These are phyloP conservation scores for Chlorella sp. DNA, from an alignment of 139 green algal species.

Conservation along the genomic window DNA sequence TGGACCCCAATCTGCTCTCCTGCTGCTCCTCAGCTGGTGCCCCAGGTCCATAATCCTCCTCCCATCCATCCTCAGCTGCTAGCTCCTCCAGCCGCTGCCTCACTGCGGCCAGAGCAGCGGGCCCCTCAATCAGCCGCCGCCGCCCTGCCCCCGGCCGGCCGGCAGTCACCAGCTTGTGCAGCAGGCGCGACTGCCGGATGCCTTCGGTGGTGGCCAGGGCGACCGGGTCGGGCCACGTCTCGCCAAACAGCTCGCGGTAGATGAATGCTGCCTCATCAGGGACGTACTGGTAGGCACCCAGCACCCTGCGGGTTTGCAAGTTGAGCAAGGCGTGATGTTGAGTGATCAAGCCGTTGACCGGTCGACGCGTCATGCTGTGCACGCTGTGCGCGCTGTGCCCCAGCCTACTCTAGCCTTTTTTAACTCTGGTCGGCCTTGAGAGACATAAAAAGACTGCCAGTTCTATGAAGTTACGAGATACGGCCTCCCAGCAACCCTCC, in stretches of 20 bases:
- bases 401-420: no score
- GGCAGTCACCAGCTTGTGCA: not conserved
- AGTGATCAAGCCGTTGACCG: no score
- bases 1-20: no score
- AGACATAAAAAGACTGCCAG: no score
- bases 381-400: no score
- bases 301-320: not conserved
- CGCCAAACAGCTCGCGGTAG: not conserved
- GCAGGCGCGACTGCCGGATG: not conserved
- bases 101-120: not conserved
- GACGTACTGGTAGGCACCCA: slow-evolving; percentile 5
- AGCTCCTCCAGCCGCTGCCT: not conserved
- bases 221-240: not conserved
- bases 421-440: no score
- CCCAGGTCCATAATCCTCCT: not conserved
- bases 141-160: not conserved
- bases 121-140: not conserved
- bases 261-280: not conserved
- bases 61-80: no score
- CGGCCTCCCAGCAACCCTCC: no score
- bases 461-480: no score
- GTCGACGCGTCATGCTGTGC: no score
- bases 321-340: not conserved
- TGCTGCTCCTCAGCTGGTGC: not conserved
- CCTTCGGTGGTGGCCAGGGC: not conserved